Percentiles rank a stretch among this genome's conserved stretches.
These are phyloP conservation scores for Neurospora crassa DNA, from an alignment of 2,329 filamentous ascomycete species.

Conservation along the genomic window DNA sequence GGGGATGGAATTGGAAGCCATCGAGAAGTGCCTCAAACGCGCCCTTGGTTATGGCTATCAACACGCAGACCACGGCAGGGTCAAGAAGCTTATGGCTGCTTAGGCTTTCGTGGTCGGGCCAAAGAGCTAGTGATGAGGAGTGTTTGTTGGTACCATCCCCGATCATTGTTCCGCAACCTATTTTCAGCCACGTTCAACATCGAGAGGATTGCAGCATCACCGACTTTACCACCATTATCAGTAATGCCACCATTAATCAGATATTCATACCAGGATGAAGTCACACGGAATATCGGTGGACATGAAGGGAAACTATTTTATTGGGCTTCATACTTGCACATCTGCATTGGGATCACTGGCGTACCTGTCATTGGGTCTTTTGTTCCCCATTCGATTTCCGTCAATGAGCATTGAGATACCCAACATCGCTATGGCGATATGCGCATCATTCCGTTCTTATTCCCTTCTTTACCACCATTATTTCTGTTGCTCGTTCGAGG, in stretches of 20 bases:
- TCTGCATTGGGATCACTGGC: not conserved
- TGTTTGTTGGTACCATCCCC: not conserved
- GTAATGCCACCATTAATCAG: not conserved
- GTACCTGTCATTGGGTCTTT: not conserved
- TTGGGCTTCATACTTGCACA: not conserved
- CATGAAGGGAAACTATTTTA: not conserved
- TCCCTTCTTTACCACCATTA: not conserved
- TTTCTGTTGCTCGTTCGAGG: not conserved
- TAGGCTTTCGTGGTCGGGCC: not conserved
- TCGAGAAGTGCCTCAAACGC: conserved; percentile 26
- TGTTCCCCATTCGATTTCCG: not conserved
- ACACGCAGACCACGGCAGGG: not conserved
- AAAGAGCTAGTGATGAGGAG: not conserved
- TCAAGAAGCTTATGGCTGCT: not conserved
- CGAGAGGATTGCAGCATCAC: not conserved
- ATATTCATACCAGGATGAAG: not conserved
- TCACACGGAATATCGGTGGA: not conserved
- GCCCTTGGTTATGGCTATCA: not conserved
- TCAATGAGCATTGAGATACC: not conserved
- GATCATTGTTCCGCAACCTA: not conserved
- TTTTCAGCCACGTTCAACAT: not conserved
- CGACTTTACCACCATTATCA: not conserved
- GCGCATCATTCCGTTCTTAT: not conserved
- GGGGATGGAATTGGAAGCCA: conserved; percentile 34
- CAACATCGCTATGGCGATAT: not conserved